Conservation (phyloP, 2,329 filamentous ascomycete genomes). For the Neocucurbitaria cava region DNA sequence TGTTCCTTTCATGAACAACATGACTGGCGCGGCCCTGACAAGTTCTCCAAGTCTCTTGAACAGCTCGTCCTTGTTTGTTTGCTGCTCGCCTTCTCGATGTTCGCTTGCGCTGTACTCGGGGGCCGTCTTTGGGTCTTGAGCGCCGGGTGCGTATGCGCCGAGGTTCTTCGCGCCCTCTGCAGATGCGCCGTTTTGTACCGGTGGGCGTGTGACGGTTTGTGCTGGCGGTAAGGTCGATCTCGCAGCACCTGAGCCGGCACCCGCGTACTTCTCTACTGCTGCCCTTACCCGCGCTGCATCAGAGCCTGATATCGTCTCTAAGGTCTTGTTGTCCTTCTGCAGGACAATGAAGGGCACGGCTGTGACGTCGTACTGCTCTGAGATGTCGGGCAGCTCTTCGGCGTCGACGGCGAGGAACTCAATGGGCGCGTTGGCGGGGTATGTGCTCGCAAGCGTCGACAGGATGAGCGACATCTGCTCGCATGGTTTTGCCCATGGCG, state of each 20-base stretch:
- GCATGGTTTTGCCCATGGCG: constrained; percentile 95
- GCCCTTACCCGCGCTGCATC: constrained; percentile 84
- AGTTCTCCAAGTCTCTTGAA: constrained; percentile 81
- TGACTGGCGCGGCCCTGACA: constrained; percentile 94
- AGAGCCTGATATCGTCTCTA: constrained; percentile 89
- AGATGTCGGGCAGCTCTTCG: constrained; percentile 90
- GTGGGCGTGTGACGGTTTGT: constrained; percentile 54
- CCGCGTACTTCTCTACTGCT: constrained; percentile 83
- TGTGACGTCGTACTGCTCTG: constrained; percentile 90
- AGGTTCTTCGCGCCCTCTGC: constrained; percentile 52
- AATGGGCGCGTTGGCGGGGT: constrained; percentile 74
- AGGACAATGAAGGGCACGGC: constrained; percentile 93
- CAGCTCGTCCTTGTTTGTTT: constrained; percentile 77
- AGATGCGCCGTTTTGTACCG: constrained; percentile 46
- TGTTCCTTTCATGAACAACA: constrained; percentile 99
- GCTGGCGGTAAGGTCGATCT: constrained; percentile 50
- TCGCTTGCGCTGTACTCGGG: constrained; percentile 54
- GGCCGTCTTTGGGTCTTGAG: constrained; percentile 54
- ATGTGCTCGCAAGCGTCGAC: constrained; percentile 83
- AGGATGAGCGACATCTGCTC: constrained; percentile 91
- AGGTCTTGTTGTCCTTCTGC: constrained; percentile 73
- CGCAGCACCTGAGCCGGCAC: constrained; percentile 51
- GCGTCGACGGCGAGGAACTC: constrained; percentile 92
- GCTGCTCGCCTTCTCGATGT: constrained; percentile 22
- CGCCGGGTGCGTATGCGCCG: constrained; percentile 54